Evolutionary conservation across 2,329 filamentous ascomycete species (phyloP).

Genomic region (Exserohilum turcica): DNA sequence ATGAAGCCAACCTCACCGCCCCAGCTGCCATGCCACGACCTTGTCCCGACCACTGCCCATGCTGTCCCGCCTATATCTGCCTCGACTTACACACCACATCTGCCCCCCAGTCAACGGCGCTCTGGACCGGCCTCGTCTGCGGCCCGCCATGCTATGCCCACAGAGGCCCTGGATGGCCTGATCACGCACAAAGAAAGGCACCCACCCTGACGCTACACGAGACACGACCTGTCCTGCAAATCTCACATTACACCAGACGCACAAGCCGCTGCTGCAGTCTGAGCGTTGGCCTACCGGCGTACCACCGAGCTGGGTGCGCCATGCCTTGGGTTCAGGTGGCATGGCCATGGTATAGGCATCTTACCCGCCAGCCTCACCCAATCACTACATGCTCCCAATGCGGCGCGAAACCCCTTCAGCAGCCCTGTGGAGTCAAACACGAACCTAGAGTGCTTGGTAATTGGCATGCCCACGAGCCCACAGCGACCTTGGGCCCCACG

Average conservation of each 20-base stretch:
- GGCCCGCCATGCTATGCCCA: neutral
- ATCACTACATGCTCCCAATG: conserved; percentile 3
- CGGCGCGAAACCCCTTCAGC: conserved; percentile 11
- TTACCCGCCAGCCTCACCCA: neutral
- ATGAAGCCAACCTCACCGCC: conserved; percentile 19
- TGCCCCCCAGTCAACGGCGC: neutral
- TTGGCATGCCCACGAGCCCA: neutral
- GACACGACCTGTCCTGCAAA: conserved; percentile 5
- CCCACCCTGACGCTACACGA: conserved; percentile 1
- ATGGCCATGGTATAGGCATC: neutral
- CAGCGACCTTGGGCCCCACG: neutral
- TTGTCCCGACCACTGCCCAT: neutral
- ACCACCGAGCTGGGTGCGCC: conserved; percentile 5
- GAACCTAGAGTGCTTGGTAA: neutral
- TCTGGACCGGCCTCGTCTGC: neutral
- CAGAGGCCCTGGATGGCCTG: conserved; percentile 1
- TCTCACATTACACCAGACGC: conserved; percentile 4
- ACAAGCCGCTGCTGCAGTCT: conserved; percentile 7
- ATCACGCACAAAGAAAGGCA: neutral
- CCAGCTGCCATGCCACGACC: conserved; percentile 6
- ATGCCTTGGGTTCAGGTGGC: neutral
- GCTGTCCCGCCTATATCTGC: neutral
- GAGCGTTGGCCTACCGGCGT: conserved; percentile 8
- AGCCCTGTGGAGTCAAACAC: conserved; percentile 17
- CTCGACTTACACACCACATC: too few species aligned